These are phyloP conservation scores for Phytophthora meadii DNA, from an alignment of 352 stramenopile species.

Conservation along the genomic window DNA sequence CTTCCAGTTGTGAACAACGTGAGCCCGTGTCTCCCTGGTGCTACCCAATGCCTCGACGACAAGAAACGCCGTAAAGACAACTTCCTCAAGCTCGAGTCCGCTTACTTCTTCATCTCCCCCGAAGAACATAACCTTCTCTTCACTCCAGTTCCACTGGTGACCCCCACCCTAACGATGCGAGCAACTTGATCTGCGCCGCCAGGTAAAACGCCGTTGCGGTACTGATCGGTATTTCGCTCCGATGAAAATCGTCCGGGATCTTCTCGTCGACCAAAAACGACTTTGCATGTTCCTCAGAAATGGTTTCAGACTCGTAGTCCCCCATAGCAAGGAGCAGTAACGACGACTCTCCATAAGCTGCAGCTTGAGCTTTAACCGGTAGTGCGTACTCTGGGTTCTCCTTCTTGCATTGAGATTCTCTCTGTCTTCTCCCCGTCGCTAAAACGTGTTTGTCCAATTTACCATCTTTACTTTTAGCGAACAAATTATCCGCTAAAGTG, in stretches of 20 bases:
- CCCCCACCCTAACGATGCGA: constrained; percentile 26
- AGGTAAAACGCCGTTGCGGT: constrained; percentile 39
- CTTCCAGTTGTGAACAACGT: constrained; percentile 25
- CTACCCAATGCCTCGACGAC: constrained; percentile 8
- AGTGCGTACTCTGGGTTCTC: constrained; percentile 53
- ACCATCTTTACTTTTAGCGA: constrained; percentile 40
- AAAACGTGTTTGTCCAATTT: constrained; percentile 52
- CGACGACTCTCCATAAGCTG: constrained; percentile 29
- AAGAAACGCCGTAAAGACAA: constrained; percentile 31
- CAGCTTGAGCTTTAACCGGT: constrained; percentile 43
- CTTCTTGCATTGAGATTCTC: constrained; percentile 52
- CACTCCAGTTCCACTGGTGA: constrained; percentile 7
- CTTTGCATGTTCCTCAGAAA: constrained; percentile 52
- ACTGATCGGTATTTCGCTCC: constrained; percentile 38
- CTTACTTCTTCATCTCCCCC: constrained; percentile 52
- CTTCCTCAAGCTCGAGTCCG: constrained; percentile 35
- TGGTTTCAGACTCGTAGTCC: constrained; percentile 29
- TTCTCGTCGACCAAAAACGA: constrained; percentile 66
- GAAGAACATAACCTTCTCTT: constrained; percentile 20
- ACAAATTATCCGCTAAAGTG: constrained; percentile 48
- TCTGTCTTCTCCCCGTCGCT: constrained; percentile 44
- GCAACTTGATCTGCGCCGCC: constrained; percentile 56
- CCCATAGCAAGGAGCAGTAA: constrained; percentile 37
- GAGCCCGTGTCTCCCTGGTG: constrained; percentile 6
- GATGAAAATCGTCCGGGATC: constrained; percentile 51